Percentiles rank a stretch among this genome's conserved stretches.
phyloP scores from a whole-genome alignment of 2,329 filamentous ascomycete species.

The Plenodomus lindquistii region DNA sequence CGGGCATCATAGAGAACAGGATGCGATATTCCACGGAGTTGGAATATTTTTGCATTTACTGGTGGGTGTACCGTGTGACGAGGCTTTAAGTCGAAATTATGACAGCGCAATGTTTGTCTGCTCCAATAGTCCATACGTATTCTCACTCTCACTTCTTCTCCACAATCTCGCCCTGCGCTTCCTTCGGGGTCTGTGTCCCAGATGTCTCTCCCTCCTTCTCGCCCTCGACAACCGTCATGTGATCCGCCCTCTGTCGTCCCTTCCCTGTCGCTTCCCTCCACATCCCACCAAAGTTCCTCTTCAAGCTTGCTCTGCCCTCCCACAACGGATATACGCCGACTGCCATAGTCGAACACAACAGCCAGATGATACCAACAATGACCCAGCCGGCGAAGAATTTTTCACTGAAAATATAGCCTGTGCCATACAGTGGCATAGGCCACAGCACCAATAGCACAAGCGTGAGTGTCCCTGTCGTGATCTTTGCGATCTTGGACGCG shows the following conservation, averaged over 20 bases:
- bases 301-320: constrained; percentile 57
- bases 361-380: constrained; percentile 69
- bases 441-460: constrained; percentile 77
- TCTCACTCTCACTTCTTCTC: constrained; percentile 4
- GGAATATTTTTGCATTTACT: no score
- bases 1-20: no score
- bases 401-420: constrained; percentile 78
- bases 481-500: constrained; percentile 57
- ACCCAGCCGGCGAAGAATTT: constrained; percentile 84
- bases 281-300: constrained; percentile 30
- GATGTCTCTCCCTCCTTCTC: constrained; percentile 15
- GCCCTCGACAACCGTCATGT: constrained; percentile 19
- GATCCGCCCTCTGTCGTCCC: constrained; percentile 10
- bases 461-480: constrained; percentile 65
- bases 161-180: constrained; percentile 15
- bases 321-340: constrained; percentile 82
- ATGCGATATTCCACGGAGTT: no score
- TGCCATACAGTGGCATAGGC: constrained; percentile 90
- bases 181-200: constrained; percentile 26
- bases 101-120: no score
- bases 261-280: constrained; percentile 33
- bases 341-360: constrained; percentile 71
- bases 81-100: no score
- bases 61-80: no score
- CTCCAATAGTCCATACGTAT: no score